These are phyloP conservation scores for Blumeria hordei DNA, from an alignment of 2,329 filamentous ascomycete species.

Conservation along the genomic window DNA sequence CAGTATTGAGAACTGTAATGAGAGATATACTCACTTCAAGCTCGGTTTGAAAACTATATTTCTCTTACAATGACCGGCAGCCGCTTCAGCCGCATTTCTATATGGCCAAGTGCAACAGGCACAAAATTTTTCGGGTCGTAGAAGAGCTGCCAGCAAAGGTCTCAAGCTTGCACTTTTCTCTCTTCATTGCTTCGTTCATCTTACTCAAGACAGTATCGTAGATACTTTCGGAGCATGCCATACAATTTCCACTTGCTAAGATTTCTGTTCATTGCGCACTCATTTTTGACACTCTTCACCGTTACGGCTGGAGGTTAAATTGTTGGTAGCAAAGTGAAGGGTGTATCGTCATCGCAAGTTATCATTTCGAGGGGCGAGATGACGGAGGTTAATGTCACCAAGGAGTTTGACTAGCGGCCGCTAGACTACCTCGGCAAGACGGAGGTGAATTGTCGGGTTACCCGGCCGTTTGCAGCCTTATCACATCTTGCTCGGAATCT, in stretches of 20 bases:
- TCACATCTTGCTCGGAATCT: too few relatives aligned
- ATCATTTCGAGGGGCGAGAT: too few relatives aligned
- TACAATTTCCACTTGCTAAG: conserved; percentile 12
- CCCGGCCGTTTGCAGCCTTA: too few relatives aligned
- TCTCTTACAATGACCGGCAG: conserved; percentile 10
- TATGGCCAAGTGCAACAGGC: neutral
- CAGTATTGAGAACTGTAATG: neutral
- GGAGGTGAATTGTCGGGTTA: too few relatives aligned
- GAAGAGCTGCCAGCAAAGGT: conserved; percentile 13
- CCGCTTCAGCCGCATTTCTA: conserved; percentile 1
- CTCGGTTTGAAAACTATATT: conserved; percentile 19
- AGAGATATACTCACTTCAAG: conserved; percentile 9
- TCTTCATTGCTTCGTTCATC: conserved; percentile 1
- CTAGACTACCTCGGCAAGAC: too few relatives aligned
- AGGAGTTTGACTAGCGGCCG: too few relatives aligned
- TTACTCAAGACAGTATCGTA: conserved; percentile 1
- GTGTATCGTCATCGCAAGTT: conserved; percentile 14
- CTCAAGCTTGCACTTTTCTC: conserved; percentile 13
- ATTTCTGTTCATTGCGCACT: conserved; percentile 17
- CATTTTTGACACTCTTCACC: conserved; percentile 10
- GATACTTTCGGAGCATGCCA: neutral
- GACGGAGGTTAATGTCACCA: too few relatives aligned
- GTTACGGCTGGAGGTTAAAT: conserved; percentile 9
- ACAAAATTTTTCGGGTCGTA: neutral
- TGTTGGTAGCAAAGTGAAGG: conserved; percentile 13